Evolutionary conservation across 2,329 filamentous ascomycete genomes (phyloP), one percentile per base, ranked within the genome.

Genomic region (Pestalotiopsis sp.): DNA sequence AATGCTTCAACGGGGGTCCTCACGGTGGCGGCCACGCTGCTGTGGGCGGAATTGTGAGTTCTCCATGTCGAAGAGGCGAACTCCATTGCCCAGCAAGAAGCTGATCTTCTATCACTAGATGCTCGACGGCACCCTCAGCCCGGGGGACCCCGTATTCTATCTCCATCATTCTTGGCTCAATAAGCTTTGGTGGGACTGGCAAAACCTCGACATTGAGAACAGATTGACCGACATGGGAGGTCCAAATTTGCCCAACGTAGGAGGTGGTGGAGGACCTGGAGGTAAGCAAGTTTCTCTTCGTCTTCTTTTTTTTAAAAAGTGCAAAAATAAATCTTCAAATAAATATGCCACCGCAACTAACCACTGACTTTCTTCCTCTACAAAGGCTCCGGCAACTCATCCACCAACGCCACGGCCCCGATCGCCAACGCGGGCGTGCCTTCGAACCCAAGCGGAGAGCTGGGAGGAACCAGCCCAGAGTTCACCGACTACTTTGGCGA

Each of bases 71-170:
- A 11, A 3, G 4, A 5, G 2, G 14, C 56, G 12, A 11, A 23
- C 6, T 1, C 5, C 20, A 12, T 59, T 4, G 13, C 14, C 56
- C 20, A 59, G 27, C 4, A 27, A 4, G 12, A 13, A 27, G 4
- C 13, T 31, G 23, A 60, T 60, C 17, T 31, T 31, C 5, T 9
- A 20, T n/a, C 3, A 20, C 20, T n/a, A 52, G 45, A 71, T 75
- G 68, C 36, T 64, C 11, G 70, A 74, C n/a, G 64, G 68, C n/a
- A 71, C 67, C 31, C 68, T 67, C 39, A 69, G 67, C 25, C 73
- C 75, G 0, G 20, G 86, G 85, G 77, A 78, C 62, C 77, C 77
- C 0, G 25, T 78, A 4, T 78, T 78, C 68, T 79, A 74, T 60
- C 69, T 78, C 3, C 77, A 79, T 59, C 77, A 79, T 63, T 71